phyloP scores from a whole-genome alignment of 129 eudicot species.

The Centella asiatica region DNA sequence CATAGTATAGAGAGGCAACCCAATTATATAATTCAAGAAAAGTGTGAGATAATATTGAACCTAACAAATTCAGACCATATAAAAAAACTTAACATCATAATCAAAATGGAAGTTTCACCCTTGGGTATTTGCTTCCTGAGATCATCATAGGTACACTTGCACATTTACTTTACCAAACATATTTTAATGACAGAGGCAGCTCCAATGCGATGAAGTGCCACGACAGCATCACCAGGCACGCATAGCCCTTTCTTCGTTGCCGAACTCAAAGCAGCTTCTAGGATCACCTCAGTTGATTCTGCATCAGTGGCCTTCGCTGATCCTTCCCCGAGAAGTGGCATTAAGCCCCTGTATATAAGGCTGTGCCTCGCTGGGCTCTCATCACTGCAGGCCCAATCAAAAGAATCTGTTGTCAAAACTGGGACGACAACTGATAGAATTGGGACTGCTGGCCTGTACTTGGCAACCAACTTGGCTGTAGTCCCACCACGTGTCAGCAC shows the following conservation, averaged over 20 bases:
- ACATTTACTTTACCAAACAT: constrained; percentile 7
- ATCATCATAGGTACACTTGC: not conserved
- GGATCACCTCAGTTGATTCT: constrained; percentile 15
- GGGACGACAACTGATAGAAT: constrained; percentile 27
- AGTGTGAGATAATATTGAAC: not conserved
- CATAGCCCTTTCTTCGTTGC: constrained; percentile 4
- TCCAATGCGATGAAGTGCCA: constrained; percentile 12
- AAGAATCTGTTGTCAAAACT: constrained; percentile 21
- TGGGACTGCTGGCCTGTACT: constrained; percentile 29
- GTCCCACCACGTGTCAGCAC: constrained; percentile 35
- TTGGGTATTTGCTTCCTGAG: too few relatives aligned
- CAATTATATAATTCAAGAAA: not conserved
- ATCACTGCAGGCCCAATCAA: constrained; percentile 30
- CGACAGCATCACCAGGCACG: constrained; percentile 9
- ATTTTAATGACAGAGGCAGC: constrained; percentile 15
- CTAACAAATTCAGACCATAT: not conserved
- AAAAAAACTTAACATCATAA: not conserved
- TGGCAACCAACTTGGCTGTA: constrained; percentile 26
- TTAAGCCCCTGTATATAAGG: constrained; percentile 21
- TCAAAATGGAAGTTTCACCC: not conserved
- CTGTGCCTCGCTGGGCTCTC: constrained; percentile 32
- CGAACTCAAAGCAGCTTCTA: constrained; percentile 11
- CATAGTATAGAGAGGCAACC: constrained; percentile 1
- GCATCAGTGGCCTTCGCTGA: constrained; percentile 25
- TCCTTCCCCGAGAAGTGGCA: constrained; percentile 23